A percentile compares a stretch with the other conserved stretches of the same genome.
These are phyloP conservation scores for Aschersonia sp. DNA, from an alignment of 2,329 filamentous ascomycete genomes.

Conservation along the genomic window DNA sequence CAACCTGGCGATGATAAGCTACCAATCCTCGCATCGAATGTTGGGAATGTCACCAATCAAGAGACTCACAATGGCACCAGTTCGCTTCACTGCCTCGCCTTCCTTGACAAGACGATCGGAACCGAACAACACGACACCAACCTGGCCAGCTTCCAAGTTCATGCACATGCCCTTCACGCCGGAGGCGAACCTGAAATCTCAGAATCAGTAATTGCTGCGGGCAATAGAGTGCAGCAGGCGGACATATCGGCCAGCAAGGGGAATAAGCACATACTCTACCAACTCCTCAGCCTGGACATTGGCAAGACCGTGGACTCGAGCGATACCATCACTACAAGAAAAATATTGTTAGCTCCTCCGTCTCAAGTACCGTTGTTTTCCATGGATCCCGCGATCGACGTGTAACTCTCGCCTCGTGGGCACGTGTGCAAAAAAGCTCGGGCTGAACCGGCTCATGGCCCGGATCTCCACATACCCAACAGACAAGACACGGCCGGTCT, in stretches of 20 bases:
- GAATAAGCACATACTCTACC: slow-evolving; percentile 68
- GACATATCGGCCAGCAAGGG: not conserved
- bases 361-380: not conserved
- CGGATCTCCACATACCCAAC: slow-evolving; percentile 66
- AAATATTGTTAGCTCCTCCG: not conserved
- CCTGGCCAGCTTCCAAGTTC: slow-evolving; percentile 99
- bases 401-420: no score
- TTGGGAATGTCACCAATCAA: not conserved
- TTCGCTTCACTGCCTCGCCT: slow-evolving; percentile 99
- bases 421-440: no score
- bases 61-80: slow-evolving; percentile 84
- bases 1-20: slow-evolving; percentile 48
- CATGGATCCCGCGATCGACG: no score
- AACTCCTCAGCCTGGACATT: slow-evolving; percentile 99
- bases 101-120: slow-evolving; percentile 99
- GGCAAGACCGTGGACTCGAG: slow-evolving; percentile 98
- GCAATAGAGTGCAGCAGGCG: not conserved
- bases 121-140: slow-evolving; percentile 99
- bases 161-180: slow-evolving; percentile 99
- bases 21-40: not conserved
- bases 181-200: slow-evolving; percentile 72
- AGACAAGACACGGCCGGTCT: slow-evolving; percentile 97
- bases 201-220: not conserved
- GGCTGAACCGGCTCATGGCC: no score
- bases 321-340: slow-evolving; percentile 85